Percentiles rank a stretch among this genome's conserved stretches.
phyloP scores from a whole-genome alignment of 495 filamentous ascomycete genomes.

The Neurospora cerealis region DNA sequence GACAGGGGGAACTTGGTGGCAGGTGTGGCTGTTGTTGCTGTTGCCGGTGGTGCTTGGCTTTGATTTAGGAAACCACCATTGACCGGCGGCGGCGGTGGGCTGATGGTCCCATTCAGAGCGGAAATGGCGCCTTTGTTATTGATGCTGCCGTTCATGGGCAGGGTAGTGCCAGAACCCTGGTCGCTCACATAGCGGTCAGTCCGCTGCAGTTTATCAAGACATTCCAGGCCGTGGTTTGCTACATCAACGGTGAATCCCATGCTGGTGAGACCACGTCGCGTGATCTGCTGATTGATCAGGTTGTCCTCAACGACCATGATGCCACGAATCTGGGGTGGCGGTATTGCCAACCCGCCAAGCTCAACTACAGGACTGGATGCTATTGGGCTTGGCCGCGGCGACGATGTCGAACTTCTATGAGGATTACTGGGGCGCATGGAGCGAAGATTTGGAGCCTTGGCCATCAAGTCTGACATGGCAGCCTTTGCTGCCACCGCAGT shows the following conservation, averaged over 20 bases:
- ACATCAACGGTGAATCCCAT: conserved; percentile 55
- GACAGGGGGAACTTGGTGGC: conserved; percentile 13
- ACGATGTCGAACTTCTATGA: background rate
- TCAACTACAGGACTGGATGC: conserved; percentile 1
- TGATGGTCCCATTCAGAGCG: background rate
- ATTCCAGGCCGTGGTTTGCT: conserved; percentile 68
- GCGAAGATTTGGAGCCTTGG: background rate
- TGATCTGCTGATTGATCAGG: conserved; percentile 61
- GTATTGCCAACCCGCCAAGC: background rate
- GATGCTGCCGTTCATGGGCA: conserved; percentile 4
- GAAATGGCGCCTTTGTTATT: conserved; percentile 10
- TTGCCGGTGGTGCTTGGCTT: conserved; percentile 6
- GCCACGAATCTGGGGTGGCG: conserved; percentile 18
- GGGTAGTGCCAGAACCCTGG: background rate
- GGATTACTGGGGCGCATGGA: background rate
- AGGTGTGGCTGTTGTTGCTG: conserved; percentile 3
- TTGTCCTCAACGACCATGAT: conserved; percentile 72
- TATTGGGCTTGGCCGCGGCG: conserved; percentile 2
- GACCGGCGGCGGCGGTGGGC: background rate
- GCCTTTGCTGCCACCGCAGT: conserved; percentile 7
- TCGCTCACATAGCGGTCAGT: conserved; percentile 24
- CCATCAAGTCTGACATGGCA: conserved; percentile 10
- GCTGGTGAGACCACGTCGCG: conserved; percentile 52
- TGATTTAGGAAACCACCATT: background rate
- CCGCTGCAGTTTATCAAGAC: conserved; percentile 42